These are phyloP conservation scores for Colletotrichum sp. DNA, from an alignment of 2,329 filamentous ascomycete species.

Conservation along the genomic window DNA sequence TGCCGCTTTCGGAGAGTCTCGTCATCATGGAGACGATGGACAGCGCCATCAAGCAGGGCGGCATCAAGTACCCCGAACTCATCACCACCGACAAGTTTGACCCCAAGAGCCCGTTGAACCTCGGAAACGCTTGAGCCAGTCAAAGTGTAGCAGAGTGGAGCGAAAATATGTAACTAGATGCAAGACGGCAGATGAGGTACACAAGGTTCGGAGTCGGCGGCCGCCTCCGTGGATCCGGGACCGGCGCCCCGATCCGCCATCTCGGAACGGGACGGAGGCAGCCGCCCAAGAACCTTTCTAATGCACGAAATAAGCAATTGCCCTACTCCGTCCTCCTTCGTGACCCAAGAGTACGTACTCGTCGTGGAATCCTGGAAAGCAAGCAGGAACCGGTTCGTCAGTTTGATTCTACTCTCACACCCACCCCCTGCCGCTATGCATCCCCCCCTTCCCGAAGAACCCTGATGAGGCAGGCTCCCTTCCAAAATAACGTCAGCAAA, in stretches of 20 bases:
- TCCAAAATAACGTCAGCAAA: neutral
- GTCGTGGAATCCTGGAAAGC: neutral
- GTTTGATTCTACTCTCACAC: conserved; percentile 1
- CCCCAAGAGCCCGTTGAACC: conserved; percentile 65
- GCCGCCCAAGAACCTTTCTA: neutral
- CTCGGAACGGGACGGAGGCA: neutral
- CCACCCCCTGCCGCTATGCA: neutral
- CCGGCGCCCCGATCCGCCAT: neutral
- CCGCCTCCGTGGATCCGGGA: neutral
- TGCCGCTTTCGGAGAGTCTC: conserved; percentile 79
- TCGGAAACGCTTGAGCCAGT: conserved; percentile 40
- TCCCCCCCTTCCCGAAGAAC: neutral
- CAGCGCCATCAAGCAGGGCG: conserved; percentile 56
- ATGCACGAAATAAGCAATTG: neutral
- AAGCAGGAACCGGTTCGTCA: neutral
- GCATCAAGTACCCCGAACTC: conserved; percentile 57
- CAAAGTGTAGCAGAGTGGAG: neutral
- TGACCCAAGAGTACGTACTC: neutral
- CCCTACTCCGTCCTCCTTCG: neutral
- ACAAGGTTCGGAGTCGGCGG: neutral
- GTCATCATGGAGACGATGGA: conserved; percentile 82
- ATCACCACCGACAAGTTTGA: conserved; percentile 65
- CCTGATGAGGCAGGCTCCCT: neutral
- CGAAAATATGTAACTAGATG: neutral
- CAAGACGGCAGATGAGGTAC: neutral